Evolutionary conservation across 108 stramenopile genomes (phyloP).

Genomic region (Parmales sp.): DNA sequence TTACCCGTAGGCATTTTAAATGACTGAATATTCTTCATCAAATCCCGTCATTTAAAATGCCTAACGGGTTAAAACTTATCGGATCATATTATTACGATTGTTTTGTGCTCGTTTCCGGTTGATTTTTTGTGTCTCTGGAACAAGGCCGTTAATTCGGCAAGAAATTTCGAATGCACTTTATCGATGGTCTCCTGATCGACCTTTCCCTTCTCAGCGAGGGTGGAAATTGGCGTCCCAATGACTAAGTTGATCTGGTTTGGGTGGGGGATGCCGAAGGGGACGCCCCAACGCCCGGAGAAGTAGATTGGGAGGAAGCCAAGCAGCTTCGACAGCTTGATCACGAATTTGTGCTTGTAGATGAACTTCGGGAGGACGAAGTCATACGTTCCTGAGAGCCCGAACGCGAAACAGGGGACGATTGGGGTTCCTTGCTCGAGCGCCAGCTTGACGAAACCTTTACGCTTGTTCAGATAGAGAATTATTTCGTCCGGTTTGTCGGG

Average conservation of each 20-base stretch:
- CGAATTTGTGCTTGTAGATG: not conserved
- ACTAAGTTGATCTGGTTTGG: slow-evolving; percentile 36
- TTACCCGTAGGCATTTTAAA: too few species aligned
- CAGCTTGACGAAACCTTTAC: slow-evolving; percentile 76
- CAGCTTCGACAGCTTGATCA: slow-evolving; percentile 24
- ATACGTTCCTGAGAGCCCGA: slow-evolving; percentile 45
- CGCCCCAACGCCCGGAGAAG: slow-evolving; percentile 30
- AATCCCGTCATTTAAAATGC: too few species aligned
- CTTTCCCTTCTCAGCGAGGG: slow-evolving; percentile 27
- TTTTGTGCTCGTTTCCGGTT: slow-evolving; percentile 38
- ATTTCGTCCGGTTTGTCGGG: slow-evolving; percentile 31
- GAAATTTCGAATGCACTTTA: slow-evolving; percentile 35
- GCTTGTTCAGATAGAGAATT: slow-evolving; percentile 44
- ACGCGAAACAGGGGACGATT: slow-evolving; percentile 71
- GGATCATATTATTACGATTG: slow-evolving; percentile 35
- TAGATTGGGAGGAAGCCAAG: slow-evolving; percentile 39
- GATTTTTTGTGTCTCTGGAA: slow-evolving; percentile 46
- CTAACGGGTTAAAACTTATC: too few species aligned
- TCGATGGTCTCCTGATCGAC: slow-evolving; percentile 28
- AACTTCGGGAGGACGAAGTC: slow-evolving; percentile 31
- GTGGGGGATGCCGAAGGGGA: slow-evolving; percentile 41
- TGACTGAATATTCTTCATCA: too few species aligned
- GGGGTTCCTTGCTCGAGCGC: slow-evolving; percentile 57
- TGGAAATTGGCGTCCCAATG: slow-evolving; percentile 36
- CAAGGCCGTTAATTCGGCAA: slow-evolving; percentile 30